Base-by-base conservation (phyloP, 148 eudicot species). In the Silene conica region DNA sequence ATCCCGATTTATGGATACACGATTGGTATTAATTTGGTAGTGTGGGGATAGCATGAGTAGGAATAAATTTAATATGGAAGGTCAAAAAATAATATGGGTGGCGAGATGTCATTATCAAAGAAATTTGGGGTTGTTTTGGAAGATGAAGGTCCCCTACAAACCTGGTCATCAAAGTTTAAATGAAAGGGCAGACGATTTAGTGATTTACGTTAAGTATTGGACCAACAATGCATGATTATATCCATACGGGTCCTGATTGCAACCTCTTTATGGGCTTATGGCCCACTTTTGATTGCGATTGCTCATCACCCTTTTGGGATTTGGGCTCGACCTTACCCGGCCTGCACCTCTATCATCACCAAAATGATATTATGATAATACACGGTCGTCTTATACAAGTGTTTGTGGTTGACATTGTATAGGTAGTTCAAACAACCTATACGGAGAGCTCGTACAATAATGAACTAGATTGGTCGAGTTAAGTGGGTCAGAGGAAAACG, bases 151-250 rank as follows among this genome's bases (percentile, higher is more conserved):
- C 70, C 70, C 70, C 70, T 34, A n/a, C 70, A 67, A 67, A 45
- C 70, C 70, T 67, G 70, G 46, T 67, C 52, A n/a, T 38, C 70
- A 43, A 67, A 67, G 22, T 67, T 67, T 19, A 67, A 21, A 45
- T 64, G 70, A 67, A 45, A 41, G 54, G 52, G 38, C 22, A 28
- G 69, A 16, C 43, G 13, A 19, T n/a, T n/a, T n/a, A n/a, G n/a
- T n/a, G n/a, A 26, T 46, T 21, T 67, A 41, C 21, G 45, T 67
- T 41, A 20, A 43, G 45, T 19, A 67, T 41, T 34, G 70, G 70
- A 67, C 70, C 70, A 67, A 15, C 48, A n/a, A 41, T 67, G 52
- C 70, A 34, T 38, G 5, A 34, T 65, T 16, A 26, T 26, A 26
- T 26, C 28, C 28, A 26, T 1, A 26, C 28, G 28, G 28, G 1